Base-by-base conservation (phyloP, 352 stramenopile species). In the Phytophthora idaei region DNA sequence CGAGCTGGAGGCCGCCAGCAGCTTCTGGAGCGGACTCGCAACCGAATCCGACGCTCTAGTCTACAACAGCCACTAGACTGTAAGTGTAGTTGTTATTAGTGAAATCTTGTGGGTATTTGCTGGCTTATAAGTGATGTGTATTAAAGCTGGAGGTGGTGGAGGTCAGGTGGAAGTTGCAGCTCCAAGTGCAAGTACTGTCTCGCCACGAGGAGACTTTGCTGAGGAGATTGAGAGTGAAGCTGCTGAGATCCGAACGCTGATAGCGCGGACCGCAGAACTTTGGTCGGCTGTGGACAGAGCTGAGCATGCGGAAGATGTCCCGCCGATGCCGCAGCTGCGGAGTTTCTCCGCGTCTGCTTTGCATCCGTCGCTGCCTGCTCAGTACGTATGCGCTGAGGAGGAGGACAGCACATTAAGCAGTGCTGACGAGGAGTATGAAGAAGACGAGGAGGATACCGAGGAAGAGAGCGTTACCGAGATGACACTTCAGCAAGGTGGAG, bases 141-240 rank as follows among this genome's bases (percentile, higher is more conserved):
- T 39, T 39, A 21, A n/a, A 44, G 32, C 2, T 62, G 36, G 15
- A 50, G 34, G 10, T 57, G 47, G 29, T 10, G 32, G 1, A 11
- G 32, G 3, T 5, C 25, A 28, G 12, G 12, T 42, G 21, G 21
- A 21, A 42, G 11, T 0, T 28, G 25, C 29, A 47, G 51, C 3
- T 28, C 8, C 36, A n/a, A 9, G n/a, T 45, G 21, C 14, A 25
- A 17, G 2, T 44, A 21, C 15, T 36, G 36, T 25, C 14, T 44
- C 32, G n/a, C n/a, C 52, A 48, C 34, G 3, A 34, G 46, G 49
- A 6, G 51, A 67, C 31, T 76, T 74, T 60, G 67, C 67, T 0
- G 62, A 65, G 36, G 71, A 78, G 41, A 74, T 71, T 11, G 67
- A 78, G 50, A 76, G 62, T 53, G 70, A 78, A 59, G 67, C 59